These are phyloP conservation scores for Euphorbia schlechtendalii DNA, from an alignment of 441 rosid species.

Conservation along the genomic window DNA sequence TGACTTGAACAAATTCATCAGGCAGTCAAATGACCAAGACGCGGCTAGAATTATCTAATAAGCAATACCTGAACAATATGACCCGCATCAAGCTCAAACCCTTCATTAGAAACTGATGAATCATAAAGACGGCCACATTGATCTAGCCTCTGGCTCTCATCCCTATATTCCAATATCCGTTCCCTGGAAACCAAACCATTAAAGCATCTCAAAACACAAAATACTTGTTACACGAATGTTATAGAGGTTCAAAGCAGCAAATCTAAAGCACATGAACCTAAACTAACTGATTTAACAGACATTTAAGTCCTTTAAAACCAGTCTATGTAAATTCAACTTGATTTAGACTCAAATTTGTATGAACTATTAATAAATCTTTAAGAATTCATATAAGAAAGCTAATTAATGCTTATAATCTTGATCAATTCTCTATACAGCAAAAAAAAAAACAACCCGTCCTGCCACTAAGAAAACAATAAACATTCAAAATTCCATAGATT, in stretches of 20 bases:
- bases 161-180: constrained; percentile 72
- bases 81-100: constrained; percentile 83
- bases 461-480: too few species aligned
- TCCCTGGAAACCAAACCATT: constrained; percentile 43
- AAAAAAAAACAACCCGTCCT: too few species aligned
- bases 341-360: too few species aligned
- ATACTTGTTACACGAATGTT: neutral
- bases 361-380: too few species aligned
- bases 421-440: neutral
- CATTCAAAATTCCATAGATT: too few species aligned
- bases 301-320: neutral
- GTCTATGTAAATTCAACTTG: neutral
- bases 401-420: neutral
- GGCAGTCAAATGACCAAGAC: constrained; percentile 3
- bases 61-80: constrained; percentile 73
- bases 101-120: constrained; percentile 84
- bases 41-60: neutral
- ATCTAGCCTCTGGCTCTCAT: constrained; percentile 87
- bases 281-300: neutral
- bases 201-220: constrained; percentile 15
- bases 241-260: neutral
- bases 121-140: constrained; percentile 88
- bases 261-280: neutral
- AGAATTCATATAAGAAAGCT: too few species aligned
- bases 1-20: constrained; percentile 1